Conservation (phyloP, 352 stramenopile species). For the Phytophthora sojae region DNA sequence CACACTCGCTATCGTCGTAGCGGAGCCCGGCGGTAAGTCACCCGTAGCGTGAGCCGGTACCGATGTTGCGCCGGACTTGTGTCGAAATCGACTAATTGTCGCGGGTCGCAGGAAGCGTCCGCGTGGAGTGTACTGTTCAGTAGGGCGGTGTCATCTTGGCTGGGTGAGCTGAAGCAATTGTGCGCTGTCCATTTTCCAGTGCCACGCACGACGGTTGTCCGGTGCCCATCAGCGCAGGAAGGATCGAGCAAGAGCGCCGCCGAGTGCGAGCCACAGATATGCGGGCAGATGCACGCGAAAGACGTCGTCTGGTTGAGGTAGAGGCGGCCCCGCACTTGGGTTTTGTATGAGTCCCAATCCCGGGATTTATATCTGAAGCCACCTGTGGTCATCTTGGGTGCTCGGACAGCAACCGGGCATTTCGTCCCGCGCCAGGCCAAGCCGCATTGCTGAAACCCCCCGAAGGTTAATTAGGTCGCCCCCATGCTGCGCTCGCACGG, state of each 20-base stretch:
- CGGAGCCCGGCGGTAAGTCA: background rate
- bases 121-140: too few relatives aligned
- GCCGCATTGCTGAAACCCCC: background rate
- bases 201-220: background rate
- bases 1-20: background rate
- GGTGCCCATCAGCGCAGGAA: background rate
- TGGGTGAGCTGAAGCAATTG: background rate
- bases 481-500: slow-evolving; percentile 25
- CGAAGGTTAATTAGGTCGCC: background rate
- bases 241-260: background rate
- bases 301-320: background rate
- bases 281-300: background rate
- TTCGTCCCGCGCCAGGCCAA: background rate
- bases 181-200: background rate
- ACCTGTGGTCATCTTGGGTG: slow-evolving; percentile 2
- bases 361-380: slow-evolving; percentile 15
- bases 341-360: slow-evolving; percentile 16
- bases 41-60: slow-evolving; percentile 11
- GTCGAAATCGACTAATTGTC: slow-evolving; percentile 23
- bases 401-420: slow-evolving; percentile 28
- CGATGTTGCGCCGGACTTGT: background rate
- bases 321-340: too few relatives aligned
- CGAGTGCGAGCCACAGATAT: slow-evolving; percentile 1
- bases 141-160: too few relatives aligned
- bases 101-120: background rate